These are phyloP conservation scores for Vitis rupestris DNA, from an alignment of 164 flowering plant genomes.

Conservation along the genomic window DNA sequence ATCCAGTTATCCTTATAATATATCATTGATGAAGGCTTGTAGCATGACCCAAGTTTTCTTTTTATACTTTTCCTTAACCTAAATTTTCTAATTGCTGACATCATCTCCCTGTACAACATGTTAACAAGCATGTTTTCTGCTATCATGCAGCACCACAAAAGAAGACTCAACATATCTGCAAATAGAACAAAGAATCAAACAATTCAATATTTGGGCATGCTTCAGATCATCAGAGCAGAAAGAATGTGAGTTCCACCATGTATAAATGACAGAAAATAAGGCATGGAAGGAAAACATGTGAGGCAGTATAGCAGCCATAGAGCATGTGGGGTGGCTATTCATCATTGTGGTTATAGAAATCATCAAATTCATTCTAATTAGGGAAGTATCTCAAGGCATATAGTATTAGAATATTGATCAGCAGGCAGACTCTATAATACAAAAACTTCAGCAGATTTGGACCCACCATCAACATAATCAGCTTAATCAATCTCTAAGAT, in stretches of 20 bases:
- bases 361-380: no score
- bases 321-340: no score
- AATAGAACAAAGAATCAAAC: background rate
- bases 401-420: no score
- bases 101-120: background rate
- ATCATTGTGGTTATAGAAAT: no score
- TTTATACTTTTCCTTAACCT: background rate
- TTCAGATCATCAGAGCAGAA: background rate
- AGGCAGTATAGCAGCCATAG: no score
- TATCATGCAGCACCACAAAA: background rate
- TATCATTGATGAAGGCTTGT: background rate
- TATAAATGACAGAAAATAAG: no score
- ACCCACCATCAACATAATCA: no score
- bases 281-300: no score
- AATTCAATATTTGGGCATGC: background rate
- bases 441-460: no score
- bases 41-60: background rate
- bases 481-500: no score
- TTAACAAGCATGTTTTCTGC: background rate
- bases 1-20: background rate
- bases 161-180: background rate
- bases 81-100: background rate
- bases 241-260: background rate
- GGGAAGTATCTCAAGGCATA: no score
- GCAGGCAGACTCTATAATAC: no score